phyloP scores from a whole-genome alignment of 257 asterid species.

The Penstemon newberryi region DNA sequence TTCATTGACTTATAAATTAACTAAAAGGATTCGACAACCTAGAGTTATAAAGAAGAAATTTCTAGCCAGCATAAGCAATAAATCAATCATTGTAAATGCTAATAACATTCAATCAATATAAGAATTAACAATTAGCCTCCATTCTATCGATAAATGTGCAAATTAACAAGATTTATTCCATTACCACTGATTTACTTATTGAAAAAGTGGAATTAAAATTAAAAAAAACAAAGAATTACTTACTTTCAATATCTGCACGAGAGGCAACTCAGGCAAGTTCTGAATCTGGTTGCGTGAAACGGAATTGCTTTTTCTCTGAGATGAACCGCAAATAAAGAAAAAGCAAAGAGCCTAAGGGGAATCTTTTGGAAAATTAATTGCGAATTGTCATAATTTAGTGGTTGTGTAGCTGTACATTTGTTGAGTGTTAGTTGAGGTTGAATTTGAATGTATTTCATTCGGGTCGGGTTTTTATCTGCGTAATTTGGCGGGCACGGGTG shows the following conservation, averaged over 20 bases:
- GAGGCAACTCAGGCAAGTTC: constrained; percentile 19
- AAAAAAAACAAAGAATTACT: not conserved
- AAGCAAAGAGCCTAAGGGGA: constrained; percentile 26
- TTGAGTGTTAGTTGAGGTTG: constrained; percentile 12
- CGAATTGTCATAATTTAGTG: constrained; percentile 3
- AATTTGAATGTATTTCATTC: not conserved
- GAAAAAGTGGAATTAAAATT: not conserved
- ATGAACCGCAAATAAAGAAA: constrained; percentile 25
- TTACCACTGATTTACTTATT: not conserved
- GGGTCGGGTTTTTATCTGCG: constrained; percentile 2
- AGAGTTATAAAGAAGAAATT: constrained; percentile 11
- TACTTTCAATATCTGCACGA: constrained; percentile 27
- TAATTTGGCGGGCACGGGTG: too few species aligned
- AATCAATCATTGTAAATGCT: not conserved
- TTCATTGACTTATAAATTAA: not conserved
- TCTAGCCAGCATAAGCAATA: constrained; percentile 10
- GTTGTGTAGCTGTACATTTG: constrained; percentile 3
- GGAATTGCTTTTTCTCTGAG: constrained; percentile 35
- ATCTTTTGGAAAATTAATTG: constrained; percentile 11
- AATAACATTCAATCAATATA: not conserved
- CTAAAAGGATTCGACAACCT: not conserved
- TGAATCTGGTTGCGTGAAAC: constrained; percentile 31
- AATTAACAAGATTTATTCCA: not conserved
- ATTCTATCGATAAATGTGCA: constrained; percentile 13
- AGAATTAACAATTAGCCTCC: constrained; percentile 10